Conservation (phyloP, 768 basidiomycete genomes). For the Dictyophora rubrovolvata region DNA sequence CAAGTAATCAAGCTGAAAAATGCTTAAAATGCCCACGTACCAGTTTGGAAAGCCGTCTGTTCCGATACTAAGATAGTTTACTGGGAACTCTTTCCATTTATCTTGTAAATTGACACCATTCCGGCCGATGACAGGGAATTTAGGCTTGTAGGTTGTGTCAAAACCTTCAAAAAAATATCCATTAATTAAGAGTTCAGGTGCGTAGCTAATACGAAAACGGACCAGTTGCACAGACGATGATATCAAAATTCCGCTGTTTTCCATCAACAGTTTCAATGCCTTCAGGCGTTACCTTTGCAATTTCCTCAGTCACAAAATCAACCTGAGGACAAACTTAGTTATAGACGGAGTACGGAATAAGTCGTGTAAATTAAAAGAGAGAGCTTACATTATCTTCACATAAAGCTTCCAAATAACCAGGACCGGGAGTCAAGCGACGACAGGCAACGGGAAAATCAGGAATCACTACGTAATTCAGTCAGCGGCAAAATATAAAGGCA, state of each 20-base stretch:
- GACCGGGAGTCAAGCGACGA: conserved; percentile 56
- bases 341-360: neutral
- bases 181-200: neutral
- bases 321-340: conserved; percentile 25
- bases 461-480: conserved; percentile 31
- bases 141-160: conserved; percentile 37
- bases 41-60: conserved; percentile 63
- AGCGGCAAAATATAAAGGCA: neutral
- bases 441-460: conserved; percentile 51
- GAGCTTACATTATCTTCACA: conserved; percentile 51
- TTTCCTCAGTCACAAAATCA: conserved; percentile 40
- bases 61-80: conserved; percentile 47
- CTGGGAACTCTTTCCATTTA: conserved; percentile 45
- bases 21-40: conserved; percentile 10
- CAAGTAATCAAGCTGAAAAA: neutral
- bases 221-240: conserved; percentile 59
- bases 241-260: conserved; percentile 41
- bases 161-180: conserved; percentile 31
- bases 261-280: conserved; percentile 53
- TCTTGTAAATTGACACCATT: conserved; percentile 40
- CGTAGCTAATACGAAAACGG: conserved; percentile 1
- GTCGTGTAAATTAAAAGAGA: no score
- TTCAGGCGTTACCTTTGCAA: conserved; percentile 39
- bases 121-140: conserved; percentile 45
- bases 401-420: conserved; percentile 57